Percentiles rank a stretch among this genome's conserved stretches.
These are phyloP conservation scores for Candida fluviatilis DNA, from an alignment of 805 yeast species.

Conservation along the genomic window DNA sequence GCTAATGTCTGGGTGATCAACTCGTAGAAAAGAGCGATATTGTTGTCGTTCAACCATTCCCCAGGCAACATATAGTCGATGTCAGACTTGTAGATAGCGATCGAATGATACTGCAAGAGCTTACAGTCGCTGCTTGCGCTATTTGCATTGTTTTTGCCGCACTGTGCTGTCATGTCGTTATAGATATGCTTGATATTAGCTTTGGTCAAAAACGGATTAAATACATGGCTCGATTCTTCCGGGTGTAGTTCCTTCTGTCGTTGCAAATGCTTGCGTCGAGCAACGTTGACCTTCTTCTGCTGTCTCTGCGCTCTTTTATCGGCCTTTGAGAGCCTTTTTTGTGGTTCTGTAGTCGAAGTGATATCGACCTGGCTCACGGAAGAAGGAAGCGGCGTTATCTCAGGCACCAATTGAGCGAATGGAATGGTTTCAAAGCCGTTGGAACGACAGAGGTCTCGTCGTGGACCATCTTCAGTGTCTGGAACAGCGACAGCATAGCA, in stretches of 20 bases:
- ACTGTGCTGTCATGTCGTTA: constrained; percentile 7
- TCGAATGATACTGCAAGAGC: constrained; percentile 50
- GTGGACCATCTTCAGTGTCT: not conserved
- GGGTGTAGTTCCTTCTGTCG: constrained; percentile 10
- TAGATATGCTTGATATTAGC: constrained; percentile 17
- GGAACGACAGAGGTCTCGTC: not conserved
- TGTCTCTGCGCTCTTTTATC: constrained; percentile 19
- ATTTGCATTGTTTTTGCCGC: not conserved
- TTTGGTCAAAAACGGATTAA: constrained; percentile 13
- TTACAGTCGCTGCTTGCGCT: constrained; percentile 13
- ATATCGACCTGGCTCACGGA: not conserved
- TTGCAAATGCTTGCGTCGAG: constrained; percentile 13
- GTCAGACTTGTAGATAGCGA: constrained; percentile 57
- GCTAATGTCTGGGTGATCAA: constrained; percentile 20
- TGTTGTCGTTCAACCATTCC: constrained; percentile 74
- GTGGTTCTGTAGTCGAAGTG: constrained; percentile 4
- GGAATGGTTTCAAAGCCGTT: constrained; percentile 42
- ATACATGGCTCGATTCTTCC: constrained; percentile 1
- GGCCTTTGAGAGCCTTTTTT: constrained; percentile 13
- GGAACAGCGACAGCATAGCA: constrained; percentile 4
- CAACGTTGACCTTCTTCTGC: constrained; percentile 19
- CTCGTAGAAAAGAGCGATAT: constrained; percentile 61
- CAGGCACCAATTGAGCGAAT: constrained; percentile 21
- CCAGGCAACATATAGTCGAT: constrained; percentile 53
- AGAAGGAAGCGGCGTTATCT: constrained; percentile 1